Conservation (phyloP, 768 basidiomycete genomes). For the Coprinellus micaceus region DNA sequence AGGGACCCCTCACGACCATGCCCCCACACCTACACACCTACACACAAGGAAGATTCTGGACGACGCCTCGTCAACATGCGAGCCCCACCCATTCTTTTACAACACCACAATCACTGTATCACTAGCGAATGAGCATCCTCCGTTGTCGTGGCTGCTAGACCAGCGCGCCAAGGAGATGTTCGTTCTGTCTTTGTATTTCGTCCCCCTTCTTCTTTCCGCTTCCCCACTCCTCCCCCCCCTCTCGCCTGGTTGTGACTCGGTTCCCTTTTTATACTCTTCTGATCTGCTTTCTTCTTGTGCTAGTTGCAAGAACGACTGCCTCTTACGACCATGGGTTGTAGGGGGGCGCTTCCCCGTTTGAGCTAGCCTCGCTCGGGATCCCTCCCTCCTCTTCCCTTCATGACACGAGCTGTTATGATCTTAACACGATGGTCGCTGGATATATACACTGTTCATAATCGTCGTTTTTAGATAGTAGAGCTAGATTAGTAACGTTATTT, state of each 20-base stretch:
- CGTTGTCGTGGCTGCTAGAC: too few species aligned
- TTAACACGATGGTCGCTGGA: not conserved
- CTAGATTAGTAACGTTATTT: not conserved
- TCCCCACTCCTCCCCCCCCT: not conserved
- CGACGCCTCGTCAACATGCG: too few species aligned
- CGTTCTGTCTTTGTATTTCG: too few species aligned
- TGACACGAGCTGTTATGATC: not conserved
- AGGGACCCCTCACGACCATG: too few species aligned
- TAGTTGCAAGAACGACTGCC: not conserved
- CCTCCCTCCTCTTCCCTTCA: not conserved
- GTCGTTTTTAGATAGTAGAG: not conserved
- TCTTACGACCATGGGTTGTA: not conserved
- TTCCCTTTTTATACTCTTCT: not conserved
- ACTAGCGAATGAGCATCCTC: too few species aligned
- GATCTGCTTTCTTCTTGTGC: not conserved
- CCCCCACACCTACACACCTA: too few species aligned
- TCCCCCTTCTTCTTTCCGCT: not conserved
- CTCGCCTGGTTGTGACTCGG: too few species aligned
- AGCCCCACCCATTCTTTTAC: too few species aligned
- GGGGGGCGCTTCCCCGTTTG: not conserved
- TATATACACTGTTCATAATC: not conserved
- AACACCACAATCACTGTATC: too few species aligned
- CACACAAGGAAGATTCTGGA: too few species aligned
- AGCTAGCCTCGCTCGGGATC: not conserved
- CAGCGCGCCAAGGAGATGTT: too few species aligned